These are phyloP conservation scores for Arthroderma sp. DNA, from an alignment of 2,329 filamentous ascomycete species.

Conservation along the genomic window DNA sequence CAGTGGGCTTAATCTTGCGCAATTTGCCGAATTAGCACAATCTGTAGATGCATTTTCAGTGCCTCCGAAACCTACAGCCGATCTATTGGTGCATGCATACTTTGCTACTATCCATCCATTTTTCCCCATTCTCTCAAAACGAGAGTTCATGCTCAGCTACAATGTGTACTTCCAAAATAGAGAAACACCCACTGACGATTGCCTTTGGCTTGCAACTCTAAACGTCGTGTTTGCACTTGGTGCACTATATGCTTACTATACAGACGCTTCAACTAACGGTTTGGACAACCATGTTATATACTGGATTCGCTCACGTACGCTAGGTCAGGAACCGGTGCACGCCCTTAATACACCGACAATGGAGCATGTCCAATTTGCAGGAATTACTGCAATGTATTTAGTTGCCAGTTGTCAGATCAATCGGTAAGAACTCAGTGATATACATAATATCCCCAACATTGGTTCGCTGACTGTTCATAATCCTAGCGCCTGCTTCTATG, in stretches of 20 bases:
- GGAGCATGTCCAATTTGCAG: slow-evolving; percentile 24
- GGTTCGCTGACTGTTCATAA: neutral
- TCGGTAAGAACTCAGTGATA: slow-evolving; percentile 17
- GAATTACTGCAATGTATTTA: slow-evolving; percentile 27
- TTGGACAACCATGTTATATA: slow-evolving; percentile 23
- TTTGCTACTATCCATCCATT: slow-evolving; percentile 24
- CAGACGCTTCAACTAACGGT: slow-evolving; percentile 14
- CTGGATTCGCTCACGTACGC: slow-evolving; percentile 21
- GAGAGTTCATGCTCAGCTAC: slow-evolving; percentile 20
- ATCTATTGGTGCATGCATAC: slow-evolving; percentile 23
- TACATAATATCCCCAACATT: neutral
- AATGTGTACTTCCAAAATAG: slow-evolving; percentile 15
- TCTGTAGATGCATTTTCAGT: slow-evolving; percentile 21
- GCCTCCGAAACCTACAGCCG: slow-evolving; percentile 19
- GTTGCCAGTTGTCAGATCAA: slow-evolving; percentile 27
- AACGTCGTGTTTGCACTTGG: slow-evolving; percentile 32
- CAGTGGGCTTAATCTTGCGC: slow-evolving; percentile 16
- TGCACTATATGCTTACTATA: slow-evolving; percentile 21
- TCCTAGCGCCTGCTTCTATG: slow-evolving; percentile 23
- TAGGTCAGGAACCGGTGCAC: slow-evolving; percentile 17
- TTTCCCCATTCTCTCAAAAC: slow-evolving; percentile 26
- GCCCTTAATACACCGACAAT: slow-evolving; percentile 22
- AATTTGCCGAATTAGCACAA: slow-evolving; percentile 13
- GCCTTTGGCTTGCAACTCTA: slow-evolving; percentile 24
- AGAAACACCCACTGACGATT: slow-evolving; percentile 8